phyloP scores from a whole-genome alignment of 345 rosid species.

The Anastatica hierochuntica region DNA sequence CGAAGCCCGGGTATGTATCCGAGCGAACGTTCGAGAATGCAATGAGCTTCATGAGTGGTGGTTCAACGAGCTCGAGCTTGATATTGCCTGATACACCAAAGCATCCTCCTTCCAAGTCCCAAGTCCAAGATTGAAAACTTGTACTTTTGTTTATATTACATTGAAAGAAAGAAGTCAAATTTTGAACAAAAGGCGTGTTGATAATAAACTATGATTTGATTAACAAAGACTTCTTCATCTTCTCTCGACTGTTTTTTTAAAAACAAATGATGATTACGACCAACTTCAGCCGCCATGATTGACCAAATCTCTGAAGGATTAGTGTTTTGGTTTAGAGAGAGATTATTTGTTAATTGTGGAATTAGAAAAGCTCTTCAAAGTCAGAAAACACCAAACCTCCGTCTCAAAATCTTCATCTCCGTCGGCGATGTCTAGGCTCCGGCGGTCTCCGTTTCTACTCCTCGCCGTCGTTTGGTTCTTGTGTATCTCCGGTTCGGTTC shows the following conservation, averaged over 20 bases:
- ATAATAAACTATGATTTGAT: no score
- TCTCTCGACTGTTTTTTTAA: no score
- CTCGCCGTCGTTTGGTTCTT: conserved; percentile 11
- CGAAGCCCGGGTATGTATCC: conserved; percentile 47
- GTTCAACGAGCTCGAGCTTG: conserved; percentile 22
- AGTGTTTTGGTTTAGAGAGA: no score
- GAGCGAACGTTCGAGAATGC: conserved; percentile 46
- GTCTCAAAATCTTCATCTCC: not conserved
- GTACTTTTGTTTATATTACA: not conserved
- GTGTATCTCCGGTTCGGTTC: not conserved
- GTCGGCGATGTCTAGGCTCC: conserved; percentile 5
- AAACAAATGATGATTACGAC: no score
- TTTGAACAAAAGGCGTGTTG: no score
- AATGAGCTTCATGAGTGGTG: conserved; percentile 34
- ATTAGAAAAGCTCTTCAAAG: no score
- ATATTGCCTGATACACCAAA: conserved; percentile 19
- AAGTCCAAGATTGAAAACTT: not conserved
- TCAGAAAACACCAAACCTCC: not conserved
- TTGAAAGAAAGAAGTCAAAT: no score
- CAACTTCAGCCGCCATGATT: no score
- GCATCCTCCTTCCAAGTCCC: conserved; percentile 11
- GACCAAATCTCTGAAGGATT: no score
- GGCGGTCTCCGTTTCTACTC: conserved; percentile 3
- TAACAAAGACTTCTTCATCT: no score
- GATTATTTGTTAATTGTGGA: no score